These are phyloP conservation scores for Suhomyces yuchorum DNA, from an alignment of 1,139 yeast genomes.

Conservation along the genomic window DNA sequence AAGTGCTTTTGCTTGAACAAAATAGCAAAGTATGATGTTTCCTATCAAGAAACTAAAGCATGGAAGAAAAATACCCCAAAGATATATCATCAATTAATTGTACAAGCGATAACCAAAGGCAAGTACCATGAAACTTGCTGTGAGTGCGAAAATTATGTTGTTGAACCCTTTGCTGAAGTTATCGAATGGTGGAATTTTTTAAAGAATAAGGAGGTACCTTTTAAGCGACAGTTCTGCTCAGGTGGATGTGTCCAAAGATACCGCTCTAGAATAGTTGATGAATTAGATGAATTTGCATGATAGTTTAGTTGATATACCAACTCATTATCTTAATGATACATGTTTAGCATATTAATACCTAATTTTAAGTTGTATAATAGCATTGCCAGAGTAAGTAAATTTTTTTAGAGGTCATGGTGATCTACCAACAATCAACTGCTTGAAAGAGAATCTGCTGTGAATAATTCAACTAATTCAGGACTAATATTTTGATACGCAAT, in stretches of 20 bases:
- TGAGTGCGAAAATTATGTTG: conserved; percentile 43
- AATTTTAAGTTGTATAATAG: too few relatives aligned
- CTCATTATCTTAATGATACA: background rate
- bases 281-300: conserved; percentile 11
- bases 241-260: conserved; percentile 41
- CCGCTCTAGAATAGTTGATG: conserved; percentile 7
- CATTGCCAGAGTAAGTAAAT: too few relatives aligned
- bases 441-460: background rate
- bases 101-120: conserved; percentile 47
- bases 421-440: too few relatives aligned
- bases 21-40: conserved; percentile 47
- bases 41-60: conserved; percentile 44
- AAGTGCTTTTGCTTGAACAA: conserved; percentile 44
- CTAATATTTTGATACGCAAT: conserved; percentile 24
- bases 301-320: background rate
- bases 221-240: conserved; percentile 49
- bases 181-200: conserved; percentile 65
- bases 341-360: background rate
- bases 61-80: conserved; percentile 47
- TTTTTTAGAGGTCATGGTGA: too few relatives aligned
- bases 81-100: conserved; percentile 38
- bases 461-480: background rate
- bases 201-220: conserved; percentile 41
- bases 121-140: conserved; percentile 53
- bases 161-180: conserved; percentile 55